Evolutionary conservation across 1,284 basidiomycete genomes (phyloP), one percentile per base, ranked within the genome.

Genomic region (Rhodotorula sp.): DNA sequence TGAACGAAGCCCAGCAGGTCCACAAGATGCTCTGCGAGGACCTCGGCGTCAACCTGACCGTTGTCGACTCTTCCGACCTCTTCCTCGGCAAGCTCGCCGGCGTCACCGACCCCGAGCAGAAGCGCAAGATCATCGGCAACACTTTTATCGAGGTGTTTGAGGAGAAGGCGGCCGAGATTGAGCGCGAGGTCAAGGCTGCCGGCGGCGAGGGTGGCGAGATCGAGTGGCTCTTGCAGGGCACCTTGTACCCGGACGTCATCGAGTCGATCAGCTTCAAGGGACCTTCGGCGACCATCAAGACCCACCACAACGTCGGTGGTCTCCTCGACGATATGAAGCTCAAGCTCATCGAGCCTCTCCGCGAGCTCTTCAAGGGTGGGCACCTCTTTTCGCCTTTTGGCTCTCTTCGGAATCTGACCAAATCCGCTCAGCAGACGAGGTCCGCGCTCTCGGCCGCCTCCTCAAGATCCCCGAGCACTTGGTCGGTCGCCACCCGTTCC

Each of bases 221-320:
- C 64, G 97, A 99, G 81, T 99, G 93, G 92, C 83, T 99, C 65
- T 83, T 99, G 43, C 95, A 98, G 82, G 97, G 97, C n/a, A 99
- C 97, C 0, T 87, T 99, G 16, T 99, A 99, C 83, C 97, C 97
- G 3, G 97, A 99, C 80, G 97, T 99, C 60, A 99, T 99, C 80
- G 97, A 99, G 85, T 93, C 90, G 79, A 98, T 99, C 84, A 94
- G 91, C 83, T 99, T 99, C 88, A 99, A 99, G 83, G 97, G 97
- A 5, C 97, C 97, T 2, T 93, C 91, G 77, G 97, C 97, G 59
- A 99, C 95, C 23, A 99, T 99, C 85, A 99, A 99, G 86, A 98
- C 97, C 15, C 97, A 99, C 81, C 97, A 99, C 82, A 99, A 99
- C 79, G 97, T 99, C 74, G 97, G 97, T 47, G 97, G 97, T 16